phyloP scores from a whole-genome alignment of 2,329 filamentous ascomycete species.

The Xylaria sp. region DNA sequence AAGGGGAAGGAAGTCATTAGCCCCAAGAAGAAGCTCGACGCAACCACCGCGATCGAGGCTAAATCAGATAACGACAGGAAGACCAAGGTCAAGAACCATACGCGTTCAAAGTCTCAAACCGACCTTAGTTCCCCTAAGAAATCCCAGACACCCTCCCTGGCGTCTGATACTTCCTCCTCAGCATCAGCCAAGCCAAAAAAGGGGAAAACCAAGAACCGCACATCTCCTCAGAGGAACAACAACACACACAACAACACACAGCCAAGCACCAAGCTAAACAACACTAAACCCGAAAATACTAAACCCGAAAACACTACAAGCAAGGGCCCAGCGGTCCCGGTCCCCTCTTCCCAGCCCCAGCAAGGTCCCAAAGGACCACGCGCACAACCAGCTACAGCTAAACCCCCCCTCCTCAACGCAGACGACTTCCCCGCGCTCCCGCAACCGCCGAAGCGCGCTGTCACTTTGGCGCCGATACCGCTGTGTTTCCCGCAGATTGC shows the following conservation, averaged over 20 bases:
- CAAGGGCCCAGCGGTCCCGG: neutral
- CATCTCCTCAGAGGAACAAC: constrained; percentile 9
- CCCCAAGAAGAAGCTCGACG: neutral
- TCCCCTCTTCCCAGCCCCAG: neutral
- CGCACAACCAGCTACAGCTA: too few relatives aligned
- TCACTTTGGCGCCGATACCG: constrained; percentile 22
- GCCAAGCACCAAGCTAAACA: neutral
- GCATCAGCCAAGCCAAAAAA: constrained; percentile 6
- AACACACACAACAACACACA: neutral
- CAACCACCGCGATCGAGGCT: neutral
- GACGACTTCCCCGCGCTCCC: constrained; percentile 21
- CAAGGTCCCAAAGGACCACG: neutral
- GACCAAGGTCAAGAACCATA: neutral
- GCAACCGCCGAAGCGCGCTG: neutral
- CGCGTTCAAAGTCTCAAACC: neutral
- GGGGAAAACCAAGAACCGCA: constrained; percentile 1
- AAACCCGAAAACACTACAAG: neutral
- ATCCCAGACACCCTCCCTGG: neutral
- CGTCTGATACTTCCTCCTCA: neutral
- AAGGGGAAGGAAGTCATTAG: constrained; percentile 2
- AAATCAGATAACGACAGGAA: constrained; percentile 5
- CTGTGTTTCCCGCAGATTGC: neutral
- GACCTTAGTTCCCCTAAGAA: neutral
- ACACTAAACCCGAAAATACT: neutral
- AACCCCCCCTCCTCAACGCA: neutral